These are phyloP conservation scores for Trypanosoma cruzi DNA, from an alignment of 208 protist species.

Conservation along the genomic window DNA sequence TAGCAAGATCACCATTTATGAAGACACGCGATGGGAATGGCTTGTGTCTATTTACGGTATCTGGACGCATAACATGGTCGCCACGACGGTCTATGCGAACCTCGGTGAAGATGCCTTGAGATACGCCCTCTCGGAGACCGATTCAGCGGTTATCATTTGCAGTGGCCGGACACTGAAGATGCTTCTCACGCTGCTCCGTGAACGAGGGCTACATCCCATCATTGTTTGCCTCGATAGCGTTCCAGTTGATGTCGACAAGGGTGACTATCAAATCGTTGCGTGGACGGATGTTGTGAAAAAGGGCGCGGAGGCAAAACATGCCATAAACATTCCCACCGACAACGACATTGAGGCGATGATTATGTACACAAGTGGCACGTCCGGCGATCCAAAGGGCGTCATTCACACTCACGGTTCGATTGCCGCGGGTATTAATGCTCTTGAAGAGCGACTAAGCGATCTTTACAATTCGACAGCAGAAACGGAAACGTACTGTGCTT, in stretches of 20 bases:
- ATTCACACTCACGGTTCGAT: conserved; percentile 80
- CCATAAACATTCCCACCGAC: conserved; percentile 33
- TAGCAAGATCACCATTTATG: conserved; percentile 67
- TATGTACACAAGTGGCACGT: conserved; percentile 62
- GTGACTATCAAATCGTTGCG: conserved; percentile 11
- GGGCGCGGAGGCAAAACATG: neutral
- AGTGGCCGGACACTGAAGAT: conserved; percentile 56
- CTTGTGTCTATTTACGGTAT: conserved; percentile 72
- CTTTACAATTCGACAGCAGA: conserved; percentile 39
- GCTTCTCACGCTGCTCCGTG: conserved; percentile 42
- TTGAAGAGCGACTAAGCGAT: conserved; percentile 28
- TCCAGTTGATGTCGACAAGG: conserved; percentile 22
- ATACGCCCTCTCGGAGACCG: conserved; percentile 75
- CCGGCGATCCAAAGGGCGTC: conserved; percentile 80
- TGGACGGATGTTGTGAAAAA: neutral
- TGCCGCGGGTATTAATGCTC: conserved; percentile 34
- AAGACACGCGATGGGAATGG: conserved; percentile 87
- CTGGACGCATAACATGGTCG: conserved; percentile 64
- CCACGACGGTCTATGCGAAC: conserved; percentile 84
- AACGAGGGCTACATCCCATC: conserved; percentile 36
- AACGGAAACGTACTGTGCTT: conserved; percentile 70
- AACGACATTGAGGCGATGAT: conserved; percentile 61
- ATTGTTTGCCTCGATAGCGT: conserved; percentile 66
- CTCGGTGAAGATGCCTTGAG: conserved; percentile 74
- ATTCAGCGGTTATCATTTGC: conserved; percentile 64